These are phyloP conservation scores for Wickerhamiella pararugosa DNA, from an alignment of 1,139 yeast genomes.

Conservation along the genomic window DNA sequence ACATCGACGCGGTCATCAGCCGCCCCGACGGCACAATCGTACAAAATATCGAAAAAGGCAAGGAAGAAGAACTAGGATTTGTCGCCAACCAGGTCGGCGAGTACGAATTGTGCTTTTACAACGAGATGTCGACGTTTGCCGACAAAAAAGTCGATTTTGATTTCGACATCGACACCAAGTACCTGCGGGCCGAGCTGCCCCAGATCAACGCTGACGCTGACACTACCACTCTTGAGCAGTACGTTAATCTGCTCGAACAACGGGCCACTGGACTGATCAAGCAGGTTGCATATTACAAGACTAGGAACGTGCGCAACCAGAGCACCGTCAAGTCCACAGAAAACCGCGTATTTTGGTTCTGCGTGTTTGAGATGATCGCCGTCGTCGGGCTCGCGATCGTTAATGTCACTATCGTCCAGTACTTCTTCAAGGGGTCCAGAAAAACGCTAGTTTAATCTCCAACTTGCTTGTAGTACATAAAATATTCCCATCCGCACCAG, in stretches of 20 bases:
- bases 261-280: slow-evolving; percentile 52
- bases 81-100: slow-evolving; percentile 62
- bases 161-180: slow-evolving; percentile 35
- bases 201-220: slow-evolving; percentile 39
- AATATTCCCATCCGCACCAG: too few species aligned
- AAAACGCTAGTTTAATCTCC: slow-evolving; percentile 47
- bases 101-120: slow-evolving; percentile 82
- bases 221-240: slow-evolving; percentile 32
- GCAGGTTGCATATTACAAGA: slow-evolving; percentile 66
- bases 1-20: slow-evolving; percentile 61
- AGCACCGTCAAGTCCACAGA: slow-evolving; percentile 83
- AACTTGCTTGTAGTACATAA: too few species aligned
- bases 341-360: slow-evolving; percentile 71
- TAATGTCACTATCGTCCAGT: slow-evolving; percentile 73
- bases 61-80: slow-evolving; percentile 78
- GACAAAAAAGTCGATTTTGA: slow-evolving; percentile 87
- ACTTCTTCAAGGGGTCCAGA: slow-evolving; percentile 72
- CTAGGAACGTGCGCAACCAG: slow-evolving; percentile 87
- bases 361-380: slow-evolving; percentile 62
- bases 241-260: slow-evolving; percentile 47
- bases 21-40: slow-evolving; percentile 52
- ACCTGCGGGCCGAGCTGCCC: slow-evolving; percentile 52
- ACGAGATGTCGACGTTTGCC: slow-evolving; percentile 73
- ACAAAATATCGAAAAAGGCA: slow-evolving; percentile 46
- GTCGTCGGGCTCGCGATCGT: slow-evolving; percentile 77